phyloP scores from a whole-genome alignment of 495 filamentous ascomycete species.

The Evernia prunastri region DNA sequence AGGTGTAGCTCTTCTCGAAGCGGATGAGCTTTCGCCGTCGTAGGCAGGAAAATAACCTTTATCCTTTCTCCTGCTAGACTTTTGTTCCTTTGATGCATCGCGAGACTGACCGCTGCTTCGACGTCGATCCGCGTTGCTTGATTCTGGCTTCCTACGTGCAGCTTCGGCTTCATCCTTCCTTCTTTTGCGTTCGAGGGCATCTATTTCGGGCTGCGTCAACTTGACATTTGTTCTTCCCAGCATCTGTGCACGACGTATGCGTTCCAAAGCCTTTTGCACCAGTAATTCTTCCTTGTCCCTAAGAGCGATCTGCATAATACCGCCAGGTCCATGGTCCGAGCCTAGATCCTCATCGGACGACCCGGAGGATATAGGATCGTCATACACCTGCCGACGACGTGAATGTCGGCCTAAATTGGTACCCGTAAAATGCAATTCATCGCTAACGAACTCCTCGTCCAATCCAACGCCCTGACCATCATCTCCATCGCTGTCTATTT shows the following conservation, averaged over 20 bases:
- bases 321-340: conserved; percentile 42
- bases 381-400: conserved; percentile 40
- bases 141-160: conserved; percentile 26
- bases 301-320: conserved; percentile 47
- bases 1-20: conserved; percentile 17
- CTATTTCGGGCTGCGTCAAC: conserved; percentile 65
- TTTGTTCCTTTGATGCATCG: conserved; percentile 26
- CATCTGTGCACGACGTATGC: conserved; percentile 67
- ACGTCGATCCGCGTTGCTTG: conserved; percentile 18
- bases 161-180: conserved; percentile 42
- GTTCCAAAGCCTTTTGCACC: conserved; percentile 64
- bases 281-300: conserved; percentile 65
- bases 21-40: conserved; percentile 13
- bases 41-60: conserved; percentile 19
- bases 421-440: conserved; percentile 57
- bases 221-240: conserved; percentile 70
- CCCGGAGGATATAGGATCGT: conserved; percentile 40
- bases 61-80: conserved; percentile 28
- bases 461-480: conserved; percentile 54
- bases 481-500: conserved; percentile 61
- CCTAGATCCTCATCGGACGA: conserved; percentile 51
- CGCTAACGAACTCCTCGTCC: conserved; percentile 47
- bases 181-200: conserved; percentile 66
- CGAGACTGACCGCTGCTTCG: conserved; percentile 22
- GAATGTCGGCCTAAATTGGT: conserved; percentile 46